Conservation (phyloP, 1,139 yeast genomes). For the Blastobotrys elegans region DNA sequence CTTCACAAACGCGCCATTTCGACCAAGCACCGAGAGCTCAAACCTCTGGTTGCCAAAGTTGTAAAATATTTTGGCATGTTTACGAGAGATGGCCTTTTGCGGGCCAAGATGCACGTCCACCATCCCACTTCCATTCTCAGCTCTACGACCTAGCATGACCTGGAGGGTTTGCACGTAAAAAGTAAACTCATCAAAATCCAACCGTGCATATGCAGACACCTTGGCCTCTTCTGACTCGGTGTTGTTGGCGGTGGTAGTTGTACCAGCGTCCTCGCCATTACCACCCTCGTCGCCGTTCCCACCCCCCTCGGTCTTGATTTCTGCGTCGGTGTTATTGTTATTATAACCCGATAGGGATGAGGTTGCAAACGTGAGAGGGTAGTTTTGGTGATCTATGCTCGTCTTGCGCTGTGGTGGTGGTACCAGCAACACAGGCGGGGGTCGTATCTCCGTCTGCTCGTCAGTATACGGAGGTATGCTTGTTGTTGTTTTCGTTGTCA, state of each 20-base stretch:
- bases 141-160: conserved; percentile 83
- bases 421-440: conserved; percentile 8
- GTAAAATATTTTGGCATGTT: conserved; percentile 92
- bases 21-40: conserved; percentile 82
- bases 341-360: not conserved
- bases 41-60: conserved; percentile 92
- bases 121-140: conserved; percentile 60
- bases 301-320: not conserved
- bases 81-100: conserved; percentile 83
- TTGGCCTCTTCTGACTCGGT: conserved; percentile 37
- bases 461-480: not conserved
- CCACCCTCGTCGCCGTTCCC: conserved; percentile 5
- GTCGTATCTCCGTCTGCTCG: conserved; percentile 11
- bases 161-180: conserved; percentile 95
- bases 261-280: conserved; percentile 8
- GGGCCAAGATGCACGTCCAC: conserved; percentile 91
- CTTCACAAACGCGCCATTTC: conserved; percentile 95
- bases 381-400: conserved; percentile 10
- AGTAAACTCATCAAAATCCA: conserved; percentile 88
- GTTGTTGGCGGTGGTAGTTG: not conserved
- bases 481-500: too few species aligned
- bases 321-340: too few species aligned
- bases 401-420: not conserved
- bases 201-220: conserved; percentile 88
- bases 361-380: conserved; percentile 16